Percentiles rank a stretch among this genome's conserved stretches.
These are phyloP conservation scores for Geosiphon pyriformis DNA, from an alignment of 192 early-diverging fungal genomes.

Conservation along the genomic window DNA sequence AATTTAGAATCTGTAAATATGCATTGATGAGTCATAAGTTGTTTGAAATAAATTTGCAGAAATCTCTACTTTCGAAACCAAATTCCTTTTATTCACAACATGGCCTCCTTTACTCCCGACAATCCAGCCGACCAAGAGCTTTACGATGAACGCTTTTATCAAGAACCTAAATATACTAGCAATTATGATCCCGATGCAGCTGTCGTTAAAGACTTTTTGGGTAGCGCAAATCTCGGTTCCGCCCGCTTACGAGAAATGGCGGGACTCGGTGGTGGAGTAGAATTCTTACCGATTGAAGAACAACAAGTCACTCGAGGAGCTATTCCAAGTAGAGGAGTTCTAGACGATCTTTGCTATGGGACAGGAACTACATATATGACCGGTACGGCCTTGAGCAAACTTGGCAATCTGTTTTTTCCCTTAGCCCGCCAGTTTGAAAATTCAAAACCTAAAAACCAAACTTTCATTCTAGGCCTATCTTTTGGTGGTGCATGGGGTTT, in stretches of 20 bases:
- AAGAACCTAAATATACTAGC: background rate
- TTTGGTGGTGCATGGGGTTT: constrained; percentile 72
- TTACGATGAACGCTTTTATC: background rate
- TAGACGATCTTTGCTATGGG: constrained; percentile 81
- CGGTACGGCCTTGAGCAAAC: constrained; percentile 29
- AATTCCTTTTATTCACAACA: no score
- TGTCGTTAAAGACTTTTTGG: constrained; percentile 11
- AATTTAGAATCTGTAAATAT: no score
- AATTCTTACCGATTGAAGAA: constrained; percentile 50
- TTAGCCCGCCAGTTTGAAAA: background rate
- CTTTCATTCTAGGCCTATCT: constrained; percentile 37
- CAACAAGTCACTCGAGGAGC: constrained; percentile 28
- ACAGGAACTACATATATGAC: constrained; percentile 74
- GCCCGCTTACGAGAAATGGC: constrained; percentile 28
- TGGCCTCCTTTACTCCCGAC: background rate
- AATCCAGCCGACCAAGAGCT: background rate
- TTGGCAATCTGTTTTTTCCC: background rate
- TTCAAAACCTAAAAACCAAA: no score
- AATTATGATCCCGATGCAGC: constrained; percentile 4
- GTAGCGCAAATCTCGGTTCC: constrained; percentile 6
- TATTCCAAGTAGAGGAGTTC: constrained; percentile 68
- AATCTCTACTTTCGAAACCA: no score
- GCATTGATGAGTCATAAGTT: no score
- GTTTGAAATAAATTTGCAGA: no score
- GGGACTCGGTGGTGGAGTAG: constrained; percentile 48